Base-by-base conservation (phyloP, 495 filamentous ascomycete species). In the Xylaria scruposa region DNA sequence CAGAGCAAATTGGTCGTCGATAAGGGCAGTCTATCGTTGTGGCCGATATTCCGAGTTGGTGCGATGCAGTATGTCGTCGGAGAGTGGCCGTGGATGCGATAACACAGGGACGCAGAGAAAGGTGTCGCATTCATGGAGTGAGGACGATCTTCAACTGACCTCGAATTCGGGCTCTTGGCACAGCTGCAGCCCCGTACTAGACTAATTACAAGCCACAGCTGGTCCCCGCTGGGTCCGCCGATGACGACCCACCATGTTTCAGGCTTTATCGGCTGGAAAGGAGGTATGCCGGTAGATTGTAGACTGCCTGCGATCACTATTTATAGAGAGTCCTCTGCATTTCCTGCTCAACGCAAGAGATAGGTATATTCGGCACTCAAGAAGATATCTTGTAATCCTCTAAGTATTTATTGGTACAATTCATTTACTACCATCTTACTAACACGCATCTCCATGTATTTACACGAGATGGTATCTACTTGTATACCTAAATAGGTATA, bases 111-210 rank as follows among this genome's bases (percentile, higher is more conserved):
- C 24, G 44, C 63, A 63, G 36, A 73, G 76, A 73, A 78, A 78
- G 74, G 76, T 76, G 76, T 78, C 71, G 74, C 72, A 70, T 73
- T 61, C 67, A 31, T 56, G 65, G 60, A 68, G 58, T 36, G 70
- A 33, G 68, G 67, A 75, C 47, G 74, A 72, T 68, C 76, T 68
- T 54, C 67, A 68, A 68, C 21, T 47, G 53, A 59, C 40, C 38
- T 68, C 9, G 54, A 68, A 68, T 68, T 68, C 49, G 24, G 5
- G 51, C 40, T 68, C 53, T 69, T 69, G 67, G 67, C 67, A 69
- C 7, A 4, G 26, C 47, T 54, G 49, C 36, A 60, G 24, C 26
- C 40, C n/a, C 67, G 36, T 38, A 38, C 36, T 38, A 38, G 36
- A 40, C 24, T 59, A 58, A 40, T 42, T 65, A 53, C 47, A 54